Evolutionary conservation across 2,329 filamentous ascomycete species (phyloP), one percentile per base, ranked within the genome.

Genomic region (Pseudopithomyces chartarum): DNA sequence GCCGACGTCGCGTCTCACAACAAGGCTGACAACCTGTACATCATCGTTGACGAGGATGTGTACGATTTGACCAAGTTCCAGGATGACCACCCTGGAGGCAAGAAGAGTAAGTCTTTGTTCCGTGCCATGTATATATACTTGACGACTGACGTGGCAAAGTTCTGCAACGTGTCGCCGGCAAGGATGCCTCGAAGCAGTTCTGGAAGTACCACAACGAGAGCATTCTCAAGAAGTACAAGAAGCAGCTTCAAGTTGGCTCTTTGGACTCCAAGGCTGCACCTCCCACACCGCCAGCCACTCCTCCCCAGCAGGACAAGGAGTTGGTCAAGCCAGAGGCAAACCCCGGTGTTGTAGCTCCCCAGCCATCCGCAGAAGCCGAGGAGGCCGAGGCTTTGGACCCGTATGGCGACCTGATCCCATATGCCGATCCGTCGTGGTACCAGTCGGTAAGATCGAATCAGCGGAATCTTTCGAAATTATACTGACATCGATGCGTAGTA

Each of bases 341-440:
- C 72, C 78, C 86, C 12, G 84, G 87, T 23, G 79, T 81, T 32
- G 70, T 81, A 23, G 78, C 73, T 42, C 74, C 77, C 11, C 61
- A 68, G 59, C 73, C 71, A 32, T 68, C 67, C 11, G 76, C 77
- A 42, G 73, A 77, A 15, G 72, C 78, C 40, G 82, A 87, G 61
- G 82, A 88, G 58, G 79, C 84, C 10, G 91, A 93, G 77, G 83
- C 92, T 3, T 82, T 97, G 52, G 94, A 98, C 70, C 84, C 90
- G 0, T 98, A 87, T 73, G 95, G 95, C 58, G 87, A 90, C 65
- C 83, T 95, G 74, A 88, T 99, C 62, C 95, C 95, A 32, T 98
- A 96, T 73, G 90, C 87, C 26, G 95, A 99, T 69, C 95, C 95
- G 12, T 87, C 85, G 45, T 99, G 95, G 95, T 97, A 97, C 78